Percentiles rank a stretch among this genome's conserved stretches.
phyloP scores from a whole-genome alignment of 768 basidiomycete genomes.

The Lentinula edodes region DNA sequence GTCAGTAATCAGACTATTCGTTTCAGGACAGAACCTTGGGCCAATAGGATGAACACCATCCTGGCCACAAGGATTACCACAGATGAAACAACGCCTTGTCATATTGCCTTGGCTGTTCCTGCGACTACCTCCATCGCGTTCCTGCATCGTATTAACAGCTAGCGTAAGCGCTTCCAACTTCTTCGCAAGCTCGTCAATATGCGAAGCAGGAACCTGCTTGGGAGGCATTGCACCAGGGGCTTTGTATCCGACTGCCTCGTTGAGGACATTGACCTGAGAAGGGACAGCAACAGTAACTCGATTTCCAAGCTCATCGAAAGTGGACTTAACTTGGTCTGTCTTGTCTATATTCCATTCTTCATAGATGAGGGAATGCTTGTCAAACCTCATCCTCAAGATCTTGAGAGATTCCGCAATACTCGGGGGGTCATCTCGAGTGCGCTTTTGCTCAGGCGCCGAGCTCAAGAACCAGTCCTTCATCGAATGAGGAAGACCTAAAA shows the following conservation, averaged over 20 bases:
- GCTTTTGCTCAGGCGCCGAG: neutral
- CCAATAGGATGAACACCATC: neutral
- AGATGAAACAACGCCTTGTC: neutral
- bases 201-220: neutral
- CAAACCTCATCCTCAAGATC: constrained; percentile 5
- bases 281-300: too few species aligned
- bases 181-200: neutral
- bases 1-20: neutral
- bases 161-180: neutral
- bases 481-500: constrained; percentile 8
- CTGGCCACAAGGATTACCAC: neutral
- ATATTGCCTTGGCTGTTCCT: neutral
- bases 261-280: too few species aligned
- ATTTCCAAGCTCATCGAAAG: neutral
- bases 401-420: constrained; percentile 1
- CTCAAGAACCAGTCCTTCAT: constrained; percentile 8
- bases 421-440: constrained; percentile 4
- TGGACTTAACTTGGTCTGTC: neutral
- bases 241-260: neutral
- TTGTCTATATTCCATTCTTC: constrained; percentile 5
- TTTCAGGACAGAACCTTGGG: neutral
- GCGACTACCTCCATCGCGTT: too few species aligned
- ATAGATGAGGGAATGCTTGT: constrained; percentile 6
- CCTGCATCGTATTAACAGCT: neutral
- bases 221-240: too few species aligned